Percentiles rank a stretch among this genome's conserved stretches.
Evolutionary conservation across 2,329 filamentous ascomycete genomes (phyloP).

Genomic region (Sarocladiaceae sp.): DNA sequence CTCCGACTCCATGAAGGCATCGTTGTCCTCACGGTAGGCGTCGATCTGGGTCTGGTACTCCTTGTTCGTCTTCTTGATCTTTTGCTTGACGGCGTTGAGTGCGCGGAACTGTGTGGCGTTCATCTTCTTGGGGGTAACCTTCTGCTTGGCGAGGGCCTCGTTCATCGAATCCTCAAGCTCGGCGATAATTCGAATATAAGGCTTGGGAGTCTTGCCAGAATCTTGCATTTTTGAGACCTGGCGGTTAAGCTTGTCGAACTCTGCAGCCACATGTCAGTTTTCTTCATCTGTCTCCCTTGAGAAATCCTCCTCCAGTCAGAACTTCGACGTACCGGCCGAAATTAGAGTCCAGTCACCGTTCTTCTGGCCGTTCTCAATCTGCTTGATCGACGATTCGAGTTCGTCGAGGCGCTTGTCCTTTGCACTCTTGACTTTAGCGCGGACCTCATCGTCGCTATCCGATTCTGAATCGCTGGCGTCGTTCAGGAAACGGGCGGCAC

Average conservation of each 20-base stretch:
- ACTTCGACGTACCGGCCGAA: constrained; percentile 61
- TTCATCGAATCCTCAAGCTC: constrained; percentile 93
- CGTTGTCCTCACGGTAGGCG: constrained; percentile 77
- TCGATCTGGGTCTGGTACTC: constrained; percentile 86
- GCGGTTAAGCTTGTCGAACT: constrained; percentile 91
- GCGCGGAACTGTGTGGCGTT: constrained; percentile 91
- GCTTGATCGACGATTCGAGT: constrained; percentile 78
- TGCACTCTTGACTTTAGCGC: constrained; percentile 87
- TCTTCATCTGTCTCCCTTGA: background rate
- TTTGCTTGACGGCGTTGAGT: constrained; percentile 94
- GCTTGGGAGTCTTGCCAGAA: constrained; percentile 74
- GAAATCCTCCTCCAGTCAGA: background rate
- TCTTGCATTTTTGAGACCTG: constrained; percentile 74
- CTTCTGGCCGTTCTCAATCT: constrained; percentile 95
- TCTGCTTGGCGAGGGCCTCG: constrained; percentile 91
- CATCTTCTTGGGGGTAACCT: constrained; percentile 97
- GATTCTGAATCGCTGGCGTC: constrained; percentile 61
- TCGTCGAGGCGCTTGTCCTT: constrained; percentile 97
- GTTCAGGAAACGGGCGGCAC: constrained; percentile 60
- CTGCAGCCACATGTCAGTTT: constrained; percentile 35
- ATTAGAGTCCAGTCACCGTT: constrained; percentile 97
- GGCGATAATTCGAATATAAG: constrained; percentile 87
- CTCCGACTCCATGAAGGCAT: constrained; percentile 79
- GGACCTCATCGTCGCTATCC: constrained; percentile 80
- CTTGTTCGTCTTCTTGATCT: constrained; percentile 98